phyloP scores from a whole-genome alignment of 1,284 basidiomycete genomes.

The Fomitopsis betulina region DNA sequence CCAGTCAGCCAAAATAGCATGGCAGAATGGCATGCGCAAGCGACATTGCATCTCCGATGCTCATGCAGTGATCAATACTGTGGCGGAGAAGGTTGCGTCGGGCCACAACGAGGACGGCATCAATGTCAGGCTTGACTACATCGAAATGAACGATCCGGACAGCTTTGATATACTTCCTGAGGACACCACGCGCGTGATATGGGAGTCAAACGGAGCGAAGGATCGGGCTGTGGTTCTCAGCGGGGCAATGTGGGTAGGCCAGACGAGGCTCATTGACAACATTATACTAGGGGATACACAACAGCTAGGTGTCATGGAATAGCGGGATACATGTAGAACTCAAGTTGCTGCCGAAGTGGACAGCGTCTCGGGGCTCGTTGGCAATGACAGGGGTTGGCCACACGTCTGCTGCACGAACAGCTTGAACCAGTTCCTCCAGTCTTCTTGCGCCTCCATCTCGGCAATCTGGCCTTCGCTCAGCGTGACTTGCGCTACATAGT shows the following conservation, averaged over 20 bases:
- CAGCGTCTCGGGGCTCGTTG: background rate
- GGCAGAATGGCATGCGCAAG: constrained; percentile 49
- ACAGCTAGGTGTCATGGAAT: constrained; percentile 20
- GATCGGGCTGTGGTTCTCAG: constrained; percentile 69
- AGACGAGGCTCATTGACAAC: constrained; percentile 93
- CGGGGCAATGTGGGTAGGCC: constrained; percentile 86
- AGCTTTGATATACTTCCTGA: constrained; percentile 63
- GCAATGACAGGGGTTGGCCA: background rate
- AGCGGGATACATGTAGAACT: background rate
- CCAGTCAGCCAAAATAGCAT: constrained; percentile 47
- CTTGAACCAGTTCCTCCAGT: background rate
- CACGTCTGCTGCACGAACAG: background rate
- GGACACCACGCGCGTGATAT: constrained; percentile 22
- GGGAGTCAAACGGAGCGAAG: constrained; percentile 16
- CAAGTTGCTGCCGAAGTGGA: background rate
- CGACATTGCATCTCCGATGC: constrained; percentile 48
- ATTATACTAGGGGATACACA: constrained; percentile 63
- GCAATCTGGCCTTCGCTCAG: background rate
- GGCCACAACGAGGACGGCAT: constrained; percentile 33
- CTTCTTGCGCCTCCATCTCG: background rate
- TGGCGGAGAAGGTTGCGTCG: constrained; percentile 18
- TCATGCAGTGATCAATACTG: constrained; percentile 33
- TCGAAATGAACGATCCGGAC: constrained; percentile 83
- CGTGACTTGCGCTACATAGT: background rate
- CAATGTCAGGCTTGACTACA: constrained; percentile 73